phyloP scores from a whole-genome alignment of 1,284 basidiomycete genomes.

The Athelia sp. region DNA sequence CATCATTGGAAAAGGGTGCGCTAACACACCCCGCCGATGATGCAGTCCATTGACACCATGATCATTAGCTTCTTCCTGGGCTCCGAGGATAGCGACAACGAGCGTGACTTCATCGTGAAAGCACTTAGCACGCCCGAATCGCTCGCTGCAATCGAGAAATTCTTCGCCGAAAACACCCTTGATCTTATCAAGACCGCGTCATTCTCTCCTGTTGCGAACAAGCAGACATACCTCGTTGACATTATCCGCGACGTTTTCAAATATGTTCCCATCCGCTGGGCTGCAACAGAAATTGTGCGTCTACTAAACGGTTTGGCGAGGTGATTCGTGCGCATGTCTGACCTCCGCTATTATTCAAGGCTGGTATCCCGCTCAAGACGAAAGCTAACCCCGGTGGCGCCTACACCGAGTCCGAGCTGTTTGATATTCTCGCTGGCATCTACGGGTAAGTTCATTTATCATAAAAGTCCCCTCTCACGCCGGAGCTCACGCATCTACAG shows the following conservation, averaged over 20 bases:
- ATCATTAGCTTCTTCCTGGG: slow-evolving; percentile 50
- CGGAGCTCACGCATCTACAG: slow-evolving; percentile 26
- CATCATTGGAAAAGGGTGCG: slow-evolving; percentile 55
- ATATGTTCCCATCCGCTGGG: slow-evolving; percentile 63
- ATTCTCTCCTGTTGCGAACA: slow-evolving; percentile 45
- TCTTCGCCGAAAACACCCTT: slow-evolving; percentile 58
- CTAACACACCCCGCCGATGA: slow-evolving; percentile 3
- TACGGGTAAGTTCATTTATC: slow-evolving; percentile 45
- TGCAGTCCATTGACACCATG: not conserved
- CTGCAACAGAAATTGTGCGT: slow-evolving; percentile 61
- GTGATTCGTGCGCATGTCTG: not conserved
- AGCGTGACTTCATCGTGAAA: slow-evolving; percentile 43
- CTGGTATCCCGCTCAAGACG: slow-evolving; percentile 70
- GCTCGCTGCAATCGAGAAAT: slow-evolving; percentile 45
- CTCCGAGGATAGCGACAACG: slow-evolving; percentile 36
- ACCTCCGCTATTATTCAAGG: slow-evolving; percentile 32
- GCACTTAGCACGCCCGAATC: slow-evolving; percentile 42
- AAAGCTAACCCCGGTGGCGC: slow-evolving; percentile 44
- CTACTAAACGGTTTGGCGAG: not conserved
- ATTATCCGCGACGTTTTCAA: slow-evolving; percentile 69
- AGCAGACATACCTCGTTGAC: slow-evolving; percentile 52
- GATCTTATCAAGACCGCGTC: slow-evolving; percentile 49
- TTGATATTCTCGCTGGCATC: slow-evolving; percentile 59
- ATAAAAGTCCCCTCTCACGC: not conserved
- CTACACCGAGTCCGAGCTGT: slow-evolving; percentile 60